Base-by-base conservation (phyloP, 2,329 filamentous ascomycete species). In the Reticulascus tulasneorum region DNA sequence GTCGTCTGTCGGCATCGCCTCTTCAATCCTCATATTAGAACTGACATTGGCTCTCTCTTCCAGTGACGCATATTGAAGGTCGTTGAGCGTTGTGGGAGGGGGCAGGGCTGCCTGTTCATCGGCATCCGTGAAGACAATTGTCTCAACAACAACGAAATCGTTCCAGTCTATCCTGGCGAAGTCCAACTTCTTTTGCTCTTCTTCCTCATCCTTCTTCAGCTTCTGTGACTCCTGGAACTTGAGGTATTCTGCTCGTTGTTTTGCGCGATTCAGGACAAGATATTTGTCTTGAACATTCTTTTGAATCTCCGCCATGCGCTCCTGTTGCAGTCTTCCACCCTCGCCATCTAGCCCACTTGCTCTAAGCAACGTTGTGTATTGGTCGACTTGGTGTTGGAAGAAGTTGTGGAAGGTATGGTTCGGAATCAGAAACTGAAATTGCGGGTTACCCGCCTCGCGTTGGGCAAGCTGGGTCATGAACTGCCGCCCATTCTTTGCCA, bases 401-500 rank as follows among this genome's bases (percentile, higher is more conserved):
- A 93, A 97, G 59, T 91, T 90, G 67, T 97, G 89, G 45, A 96
- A 82, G 53, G 87, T 95, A 68, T 98, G 93, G 54, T 95, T 94
- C 12, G 90, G 88, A 35, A 91, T 82, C 35, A 98, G 72, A 56
- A 98, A 98, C 62, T 96, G 89, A 60, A 97, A 98, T 58, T 98
- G 91, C 48, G 82, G 89, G 62, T 96, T 97, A 54, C 84, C 78
- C 13, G 85, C 77, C 66, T 98, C 91, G 47, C 87, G 80, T 64
- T 95, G 91, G 17, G 86, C 87, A 45, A 98, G 69, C 36, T 84
- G 78, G 16, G 89, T 96, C 77, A 95, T 87, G 65, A 93, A 98
- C 43, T 84, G 82, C 43, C 90, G 82, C 11, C 93, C 93, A 53
- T 94, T 91, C 63, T 91, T 90, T 34, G 93, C 93, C 32, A 91